A percentile compares a stretch with the other conserved stretches of the same genome.
Conservation (phyloP, 1,284 basidiomycete species). For the Leccinum subrobustum region DNA sequence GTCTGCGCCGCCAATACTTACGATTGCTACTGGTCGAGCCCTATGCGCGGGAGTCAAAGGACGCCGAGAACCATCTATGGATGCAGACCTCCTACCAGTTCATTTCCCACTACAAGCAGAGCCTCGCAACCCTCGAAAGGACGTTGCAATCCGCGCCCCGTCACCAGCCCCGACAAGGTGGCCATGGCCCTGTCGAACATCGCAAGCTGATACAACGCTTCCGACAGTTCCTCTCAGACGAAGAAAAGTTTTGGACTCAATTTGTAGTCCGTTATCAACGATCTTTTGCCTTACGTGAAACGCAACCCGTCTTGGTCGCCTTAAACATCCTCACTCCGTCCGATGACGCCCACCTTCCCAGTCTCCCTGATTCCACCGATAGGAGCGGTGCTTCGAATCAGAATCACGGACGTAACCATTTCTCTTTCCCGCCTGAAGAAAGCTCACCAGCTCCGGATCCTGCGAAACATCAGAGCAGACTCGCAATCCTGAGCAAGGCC, state of each 20-base stretch:
- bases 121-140: slow-evolving; percentile 68
- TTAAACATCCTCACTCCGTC: slow-evolving; percentile 48
- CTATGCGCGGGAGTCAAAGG: slow-evolving; percentile 72
- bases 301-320: slow-evolving; percentile 50
- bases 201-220: slow-evolving; percentile 87
- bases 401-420: slow-evolving; percentile 43
- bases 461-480: slow-evolving; percentile 57
- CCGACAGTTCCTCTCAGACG: slow-evolving; percentile 80
- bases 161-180: slow-evolving; percentile 41
- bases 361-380: slow-evolving; percentile 33
- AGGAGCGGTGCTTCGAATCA: slow-evolving; percentile 16
- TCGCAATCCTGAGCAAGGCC: slow-evolving; percentile 81
- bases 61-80: slow-evolving; percentile 85
- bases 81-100: slow-evolving; percentile 89
- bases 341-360: slow-evolving; percentile 31
- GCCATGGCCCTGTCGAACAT: slow-evolving; percentile 68
- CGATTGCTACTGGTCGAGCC: slow-evolving; percentile 75
- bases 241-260: slow-evolving; percentile 86
- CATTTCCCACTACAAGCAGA: slow-evolving; percentile 82
- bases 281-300: slow-evolving; percentile 65
- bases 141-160: slow-evolving; percentile 47
- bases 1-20: slow-evolving; percentile 76
- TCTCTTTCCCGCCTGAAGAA: slow-evolving; percentile 56
- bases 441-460: slow-evolving; percentile 41
- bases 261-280: slow-evolving; percentile 71